phyloP scores from a whole-genome alignment of 169 alveolate species.

The Plasmodium berghei region DNA sequence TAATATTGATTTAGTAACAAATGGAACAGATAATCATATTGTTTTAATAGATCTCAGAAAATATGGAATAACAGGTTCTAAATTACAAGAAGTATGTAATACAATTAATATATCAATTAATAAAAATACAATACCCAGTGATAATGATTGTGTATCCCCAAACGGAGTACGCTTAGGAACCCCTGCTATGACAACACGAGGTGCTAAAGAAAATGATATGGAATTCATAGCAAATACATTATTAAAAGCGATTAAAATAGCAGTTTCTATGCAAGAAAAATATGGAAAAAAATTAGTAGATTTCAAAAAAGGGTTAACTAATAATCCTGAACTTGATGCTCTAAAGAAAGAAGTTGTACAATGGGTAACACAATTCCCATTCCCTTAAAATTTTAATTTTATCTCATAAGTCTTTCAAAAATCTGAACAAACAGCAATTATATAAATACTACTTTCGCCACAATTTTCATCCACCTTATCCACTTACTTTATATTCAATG shows the following conservation, averaged over 20 bases:
- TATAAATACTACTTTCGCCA: too few relatives aligned
- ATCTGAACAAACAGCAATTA: neutral
- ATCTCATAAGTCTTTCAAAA: neutral
- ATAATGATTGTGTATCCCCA: conserved; percentile 89
- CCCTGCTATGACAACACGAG: conserved; percentile 96
- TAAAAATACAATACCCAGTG: conserved; percentile 92
- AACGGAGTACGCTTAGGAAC: conserved; percentile 95
- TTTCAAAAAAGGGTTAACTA: conserved; percentile 78
- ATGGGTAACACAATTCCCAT: conserved; percentile 81
- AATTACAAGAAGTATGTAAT: conserved; percentile 90
- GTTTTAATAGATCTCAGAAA: conserved; percentile 90
- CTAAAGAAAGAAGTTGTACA: conserved; percentile 78
- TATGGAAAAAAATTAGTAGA: conserved; percentile 80
- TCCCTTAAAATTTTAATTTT: conserved; percentile 11
- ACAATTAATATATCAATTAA: conserved; percentile 87
- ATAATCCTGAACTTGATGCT: conserved; percentile 49
- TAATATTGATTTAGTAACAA: conserved; percentile 86
- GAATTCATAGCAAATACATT: conserved; percentile 82
- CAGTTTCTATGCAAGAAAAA: conserved; percentile 78
- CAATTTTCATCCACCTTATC: too few relatives aligned
- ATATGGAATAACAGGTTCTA: conserved; percentile 90
- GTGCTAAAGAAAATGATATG: conserved; percentile 91
- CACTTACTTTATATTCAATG: too few relatives aligned
- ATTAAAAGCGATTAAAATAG: conserved; percentile 78
- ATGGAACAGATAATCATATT: conserved; percentile 96